These are phyloP conservation scores for Rhynchosporium secalis DNA, from an alignment of 2,329 filamentous ascomycete species.

Conservation along the genomic window DNA sequence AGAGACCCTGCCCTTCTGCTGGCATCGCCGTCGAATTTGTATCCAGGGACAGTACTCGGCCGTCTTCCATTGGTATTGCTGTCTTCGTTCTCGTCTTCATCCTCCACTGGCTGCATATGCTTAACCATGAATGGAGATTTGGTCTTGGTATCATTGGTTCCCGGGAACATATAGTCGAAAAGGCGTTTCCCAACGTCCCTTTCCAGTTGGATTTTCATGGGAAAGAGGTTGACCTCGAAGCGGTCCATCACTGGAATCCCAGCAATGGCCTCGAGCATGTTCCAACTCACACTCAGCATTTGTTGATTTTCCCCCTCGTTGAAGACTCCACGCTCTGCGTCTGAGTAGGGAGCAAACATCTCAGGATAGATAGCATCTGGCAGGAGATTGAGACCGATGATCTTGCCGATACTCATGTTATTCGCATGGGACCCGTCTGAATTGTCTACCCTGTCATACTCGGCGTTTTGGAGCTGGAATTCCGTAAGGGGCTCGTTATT, in stretches of 20 bases:
- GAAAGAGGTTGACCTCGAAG: constrained; percentile 92
- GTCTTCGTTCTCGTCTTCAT: constrained; percentile 38
- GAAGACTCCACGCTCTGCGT: constrained; percentile 57
- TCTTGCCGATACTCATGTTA: constrained; percentile 80
- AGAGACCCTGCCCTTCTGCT: constrained; percentile 70
- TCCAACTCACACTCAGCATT: constrained; percentile 94
- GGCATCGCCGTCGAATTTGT: constrained; percentile 52
- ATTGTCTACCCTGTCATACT: constrained; percentile 95
- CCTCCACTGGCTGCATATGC: constrained; percentile 46
- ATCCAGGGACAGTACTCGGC: constrained; percentile 35
- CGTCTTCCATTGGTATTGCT: constrained; percentile 21
- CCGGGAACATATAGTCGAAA: constrained; percentile 97
- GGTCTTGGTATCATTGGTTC: constrained; percentile 57
- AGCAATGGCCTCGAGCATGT: constrained; percentile 97
- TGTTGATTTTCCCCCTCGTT: constrained; percentile 64
- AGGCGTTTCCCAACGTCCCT: constrained; percentile 88
- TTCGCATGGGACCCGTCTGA: constrained; percentile 97
- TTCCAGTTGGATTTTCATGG: constrained; percentile 91
- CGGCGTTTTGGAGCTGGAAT: constrained; percentile 85
- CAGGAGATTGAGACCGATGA: constrained; percentile 86
- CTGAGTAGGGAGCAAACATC: constrained; percentile 88
- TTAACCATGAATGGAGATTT: constrained; percentile 63
- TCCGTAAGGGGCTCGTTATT: constrained; percentile 86
- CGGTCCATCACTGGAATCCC: constrained; percentile 97
- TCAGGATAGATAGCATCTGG: constrained; percentile 91